These are phyloP conservation scores for Danielia oregonensis DNA, from an alignment of 805 yeast species.

Conservation along the genomic window DNA sequence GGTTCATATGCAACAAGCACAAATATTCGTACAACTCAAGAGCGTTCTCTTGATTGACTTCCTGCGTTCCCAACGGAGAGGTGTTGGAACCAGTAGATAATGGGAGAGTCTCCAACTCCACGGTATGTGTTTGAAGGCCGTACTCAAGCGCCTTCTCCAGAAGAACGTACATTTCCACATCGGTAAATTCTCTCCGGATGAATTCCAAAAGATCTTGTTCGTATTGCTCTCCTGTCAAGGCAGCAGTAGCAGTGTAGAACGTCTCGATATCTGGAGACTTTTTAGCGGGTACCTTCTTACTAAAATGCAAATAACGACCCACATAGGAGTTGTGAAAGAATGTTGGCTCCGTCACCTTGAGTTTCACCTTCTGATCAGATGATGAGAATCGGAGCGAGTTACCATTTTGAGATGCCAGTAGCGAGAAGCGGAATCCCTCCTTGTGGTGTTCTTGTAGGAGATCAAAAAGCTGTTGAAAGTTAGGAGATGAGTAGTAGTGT, in stretches of 20 bases:
- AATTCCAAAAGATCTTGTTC: constrained; percentile 8
- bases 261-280: constrained; percentile 6
- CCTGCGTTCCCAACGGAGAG: background rate
- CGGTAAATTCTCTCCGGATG: constrained; percentile 6
- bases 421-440: background rate
- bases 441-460: background rate
- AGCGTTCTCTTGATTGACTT: background rate
- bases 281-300: constrained; percentile 9
- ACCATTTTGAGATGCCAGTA: background rate
- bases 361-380: background rate
- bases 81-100: constrained; percentile 2
- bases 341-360: constrained; percentile 9
- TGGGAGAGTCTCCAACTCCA: background rate
- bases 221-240: constrained; percentile 2
- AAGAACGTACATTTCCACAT: constrained; percentile 3
- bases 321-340: constrained; percentile 12
- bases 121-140: background rate
- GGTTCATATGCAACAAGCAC: constrained; percentile 12
- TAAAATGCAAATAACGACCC: constrained; percentile 11
- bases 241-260: constrained; percentile 1
- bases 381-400: background rate
- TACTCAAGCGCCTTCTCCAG: constrained; percentile 1
- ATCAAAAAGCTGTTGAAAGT: background rate
- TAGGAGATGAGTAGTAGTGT: background rate
- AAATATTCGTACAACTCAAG: constrained; percentile 12